Evolutionary conservation across 2,329 filamentous ascomycete genomes (phyloP).

Genomic region (Fusarium oxysporum): DNA sequence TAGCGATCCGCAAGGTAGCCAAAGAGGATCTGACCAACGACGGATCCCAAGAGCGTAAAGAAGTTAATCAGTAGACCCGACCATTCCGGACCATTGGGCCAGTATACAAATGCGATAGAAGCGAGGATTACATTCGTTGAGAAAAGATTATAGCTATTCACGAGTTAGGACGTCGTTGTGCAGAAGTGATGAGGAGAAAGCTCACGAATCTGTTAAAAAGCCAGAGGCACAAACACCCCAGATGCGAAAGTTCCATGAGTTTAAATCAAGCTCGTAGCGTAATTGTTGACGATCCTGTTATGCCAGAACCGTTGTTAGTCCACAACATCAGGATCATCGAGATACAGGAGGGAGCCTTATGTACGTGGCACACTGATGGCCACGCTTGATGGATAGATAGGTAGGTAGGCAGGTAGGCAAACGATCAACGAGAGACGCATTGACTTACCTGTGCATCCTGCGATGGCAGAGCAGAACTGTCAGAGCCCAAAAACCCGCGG

Average conservation of each 20-base stretch:
- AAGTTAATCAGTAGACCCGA: conserved; percentile 63
- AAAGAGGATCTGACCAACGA: conserved; percentile 64
- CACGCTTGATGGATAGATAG: background rate
- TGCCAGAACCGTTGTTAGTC: conserved; percentile 26
- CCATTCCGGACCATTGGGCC: conserved; percentile 59
- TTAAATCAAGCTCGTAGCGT: conserved; percentile 65
- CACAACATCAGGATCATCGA: conserved; percentile 2
- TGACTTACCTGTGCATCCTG: conserved; percentile 60
- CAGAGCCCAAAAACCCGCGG: conserved; percentile 62
- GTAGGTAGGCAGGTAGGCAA: background rate
- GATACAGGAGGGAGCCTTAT: conserved; percentile 21
- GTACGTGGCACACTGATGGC: conserved; percentile 3
- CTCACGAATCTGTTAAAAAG: conserved; percentile 65
- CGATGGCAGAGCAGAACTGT: conserved; percentile 63
- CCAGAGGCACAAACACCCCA: conserved; percentile 67
- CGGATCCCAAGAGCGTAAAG: conserved; percentile 64
- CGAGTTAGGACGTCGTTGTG: background rate
- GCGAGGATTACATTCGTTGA: conserved; percentile 67
- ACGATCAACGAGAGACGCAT: conserved; percentile 9
- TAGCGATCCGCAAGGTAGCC: conserved; percentile 66
- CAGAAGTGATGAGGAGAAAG: conserved; percentile 16
- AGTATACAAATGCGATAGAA: conserved; percentile 65
- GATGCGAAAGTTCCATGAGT: conserved; percentile 66
- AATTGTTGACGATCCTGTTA: conserved; percentile 62
- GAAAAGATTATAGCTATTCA: conserved; percentile 63